Evolutionary conservation across 441 rosid genomes (phyloP), one percentile per base, ranked within the genome.

Genomic region (Gossypium gossypioides): DNA sequence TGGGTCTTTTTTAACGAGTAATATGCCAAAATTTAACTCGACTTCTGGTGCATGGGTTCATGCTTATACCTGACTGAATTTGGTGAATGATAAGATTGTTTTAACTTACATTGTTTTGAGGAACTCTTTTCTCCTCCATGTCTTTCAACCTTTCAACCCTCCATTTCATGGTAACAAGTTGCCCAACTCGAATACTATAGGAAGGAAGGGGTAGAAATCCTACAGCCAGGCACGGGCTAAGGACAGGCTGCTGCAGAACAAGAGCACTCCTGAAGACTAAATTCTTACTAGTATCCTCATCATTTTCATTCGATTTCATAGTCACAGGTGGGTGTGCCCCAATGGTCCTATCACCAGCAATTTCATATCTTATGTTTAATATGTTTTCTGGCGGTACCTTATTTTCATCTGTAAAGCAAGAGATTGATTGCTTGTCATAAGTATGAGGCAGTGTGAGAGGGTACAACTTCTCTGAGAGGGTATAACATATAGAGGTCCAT

Each of bases 121-220:
- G 73, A 52, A 70, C 80, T 61, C 77, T 83, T 68, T 69, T 84
- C 72, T 74, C 86, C 69, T 83, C 84, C 10, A 52, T 82, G 74
- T 81, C 89, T 83, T 91, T 93, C 77, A 96, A 85, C 84, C 93
- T 84, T 85, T 96, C 96, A 57, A 96, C 86, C 75, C 97, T 86
- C 99, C 97, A 95, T 75, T 90, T 86, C 88, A 91, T 85, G 77
- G 88, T 81, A 73, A 91, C 78, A 69, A 91, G 96, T 79, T 92
- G 87, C 56, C 99, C 99, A 65, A 91, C 96, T 82, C 91, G 84
- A 77, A 95, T 91, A 58, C 92, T 84, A 75, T 77, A 81, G 4
- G 92, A 86, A 75, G 92, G 84, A 80, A 92, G 92, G 66, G 98
- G 87, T 70, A 95, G 86, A 76, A 95, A 92, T 60, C 98, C 98